Conservation (phyloP, 257 asterid species). For the Capsicum pubescens region DNA sequence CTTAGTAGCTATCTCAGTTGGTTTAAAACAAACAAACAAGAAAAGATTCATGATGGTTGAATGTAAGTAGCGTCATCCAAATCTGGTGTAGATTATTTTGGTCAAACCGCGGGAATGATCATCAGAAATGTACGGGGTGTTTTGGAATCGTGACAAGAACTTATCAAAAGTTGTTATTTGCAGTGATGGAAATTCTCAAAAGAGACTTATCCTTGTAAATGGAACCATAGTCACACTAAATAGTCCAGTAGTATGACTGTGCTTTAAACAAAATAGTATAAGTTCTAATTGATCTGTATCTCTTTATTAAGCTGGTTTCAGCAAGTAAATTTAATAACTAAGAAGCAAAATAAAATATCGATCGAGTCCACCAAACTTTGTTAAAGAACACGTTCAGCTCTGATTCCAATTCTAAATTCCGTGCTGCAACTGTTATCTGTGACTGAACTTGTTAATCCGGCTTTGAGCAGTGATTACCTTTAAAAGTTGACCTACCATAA, state of each 20-base stretch:
- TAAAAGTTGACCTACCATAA: not conserved
- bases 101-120: not conserved
- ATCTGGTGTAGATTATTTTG: slow-evolving; percentile 3
- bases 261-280: not conserved
- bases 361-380: slow-evolving; percentile 6
- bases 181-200: not conserved
- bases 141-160: not conserved
- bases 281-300: not conserved
- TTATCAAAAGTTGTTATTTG: not conserved
- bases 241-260: not conserved
- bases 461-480: not conserved
- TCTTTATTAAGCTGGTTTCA: slow-evolving; percentile 1
- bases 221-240: not conserved
- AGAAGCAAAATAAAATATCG: not conserved
- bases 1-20: too few species aligned
- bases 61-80: not conserved
- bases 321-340: not conserved
- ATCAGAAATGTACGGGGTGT: slow-evolving; percentile 11
- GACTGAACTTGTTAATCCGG: not conserved
- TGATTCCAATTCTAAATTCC: not conserved
- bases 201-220: not conserved
- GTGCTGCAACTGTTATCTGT: slow-evolving; percentile 2
- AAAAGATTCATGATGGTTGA: slow-evolving; percentile 23
- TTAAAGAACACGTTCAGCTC: not conserved
- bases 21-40: too few species aligned